phyloP scores from a whole-genome alignment of 1,139 yeast species.

The Pneumocystis canis region DNA sequence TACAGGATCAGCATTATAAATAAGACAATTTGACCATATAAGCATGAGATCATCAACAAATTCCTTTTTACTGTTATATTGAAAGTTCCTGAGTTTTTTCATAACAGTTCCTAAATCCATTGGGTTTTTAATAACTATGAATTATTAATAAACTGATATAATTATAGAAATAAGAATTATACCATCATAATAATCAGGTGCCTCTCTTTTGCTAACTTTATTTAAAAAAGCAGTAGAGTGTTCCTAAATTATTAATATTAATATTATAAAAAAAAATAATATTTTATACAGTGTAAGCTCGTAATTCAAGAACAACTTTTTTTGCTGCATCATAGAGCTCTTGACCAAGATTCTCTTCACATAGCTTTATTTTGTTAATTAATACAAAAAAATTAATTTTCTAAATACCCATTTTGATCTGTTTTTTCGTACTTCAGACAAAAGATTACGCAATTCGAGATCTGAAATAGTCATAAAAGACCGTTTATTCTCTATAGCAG shows the following conservation, averaged over 20 bases:
- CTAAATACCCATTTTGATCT: conserved; percentile 77
- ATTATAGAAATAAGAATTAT: not conserved
- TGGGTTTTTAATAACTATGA: conserved; percentile 74
- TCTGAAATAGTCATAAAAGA: conserved; percentile 67
- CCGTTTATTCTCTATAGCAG: conserved; percentile 63
- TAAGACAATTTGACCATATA: conserved; percentile 87
- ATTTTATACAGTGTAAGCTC: conserved; percentile 57
- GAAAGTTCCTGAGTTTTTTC: conserved; percentile 70
- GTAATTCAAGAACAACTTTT: conserved; percentile 73
- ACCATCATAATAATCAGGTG: conserved; percentile 35
- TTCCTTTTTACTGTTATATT: conserved; percentile 68
- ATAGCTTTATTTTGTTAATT: conserved; percentile 24
- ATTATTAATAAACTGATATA: conserved; percentile 35
- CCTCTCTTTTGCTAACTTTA: conserved; percentile 90
- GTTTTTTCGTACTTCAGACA: conserved; percentile 85
- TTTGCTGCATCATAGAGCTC: conserved; percentile 96
- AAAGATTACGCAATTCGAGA: conserved; percentile 64
- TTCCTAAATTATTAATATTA: conserved; percentile 22
- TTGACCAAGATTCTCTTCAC: conserved; percentile 87
- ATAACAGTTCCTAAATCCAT: conserved; percentile 94
- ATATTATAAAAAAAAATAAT: not conserved
- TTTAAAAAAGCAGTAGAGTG: conserved; percentile 93
- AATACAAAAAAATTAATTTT: not conserved
- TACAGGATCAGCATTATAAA: conserved; percentile 84
- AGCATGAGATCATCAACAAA: conserved; percentile 88